Conservation (phyloP, 148 eudicot species). For the Agrostemma githago region DNA sequence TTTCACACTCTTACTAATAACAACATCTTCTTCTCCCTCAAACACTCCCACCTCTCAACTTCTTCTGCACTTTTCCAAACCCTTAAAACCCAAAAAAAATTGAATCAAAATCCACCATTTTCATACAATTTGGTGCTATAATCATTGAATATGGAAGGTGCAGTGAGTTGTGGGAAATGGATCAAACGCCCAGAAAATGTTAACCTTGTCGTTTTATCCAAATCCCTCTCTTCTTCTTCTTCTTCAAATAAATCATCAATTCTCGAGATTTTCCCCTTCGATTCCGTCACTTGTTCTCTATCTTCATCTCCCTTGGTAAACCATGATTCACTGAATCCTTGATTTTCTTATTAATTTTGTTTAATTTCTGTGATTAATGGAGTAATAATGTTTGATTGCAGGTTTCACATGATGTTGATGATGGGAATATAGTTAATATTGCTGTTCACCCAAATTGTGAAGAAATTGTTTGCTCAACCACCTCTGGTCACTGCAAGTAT, state of each 20-base stretch:
- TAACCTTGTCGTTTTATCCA: constrained; percentile 61
- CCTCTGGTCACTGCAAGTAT: constrained; percentile 74
- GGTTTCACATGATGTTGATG: constrained; percentile 58
- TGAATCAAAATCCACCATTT: background rate
- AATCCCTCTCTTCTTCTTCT: constrained; percentile 23
- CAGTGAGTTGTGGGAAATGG: constrained; percentile 68
- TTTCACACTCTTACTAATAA: background rate
- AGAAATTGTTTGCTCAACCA: constrained; percentile 70
- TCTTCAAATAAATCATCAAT: constrained; percentile 22
- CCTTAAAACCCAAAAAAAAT: background rate
- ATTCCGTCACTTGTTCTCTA: constrained; percentile 45
- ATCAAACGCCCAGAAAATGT: constrained; percentile 83
- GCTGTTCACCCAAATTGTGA: constrained; percentile 90
- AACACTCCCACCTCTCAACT: background rate
- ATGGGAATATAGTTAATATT: constrained; percentile 53
- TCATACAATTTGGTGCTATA: background rate
- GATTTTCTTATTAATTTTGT: background rate
- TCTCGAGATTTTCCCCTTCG: constrained; percentile 63
- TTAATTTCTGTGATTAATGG: background rate
- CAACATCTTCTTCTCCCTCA: background rate
- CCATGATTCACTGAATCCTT: background rate
- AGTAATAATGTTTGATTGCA: constrained; percentile 9
- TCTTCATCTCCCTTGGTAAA: constrained; percentile 67
- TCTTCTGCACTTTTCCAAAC: background rate
- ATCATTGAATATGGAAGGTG: constrained; percentile 30